Conservation (phyloP, 306 rosid genomes). For the Dalbergia oliveri region DNA sequence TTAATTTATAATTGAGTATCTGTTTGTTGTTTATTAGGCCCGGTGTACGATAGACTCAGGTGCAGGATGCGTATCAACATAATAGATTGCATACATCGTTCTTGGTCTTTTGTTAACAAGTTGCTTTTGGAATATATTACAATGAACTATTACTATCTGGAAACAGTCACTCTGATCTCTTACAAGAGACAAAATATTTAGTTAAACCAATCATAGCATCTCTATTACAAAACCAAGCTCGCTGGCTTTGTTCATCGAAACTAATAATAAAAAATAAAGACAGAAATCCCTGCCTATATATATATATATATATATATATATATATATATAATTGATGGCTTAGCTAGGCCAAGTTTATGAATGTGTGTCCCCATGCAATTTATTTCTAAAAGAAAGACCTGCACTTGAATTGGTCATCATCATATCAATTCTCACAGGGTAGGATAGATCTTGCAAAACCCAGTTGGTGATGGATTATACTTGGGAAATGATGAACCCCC, state of each 20-base stretch:
- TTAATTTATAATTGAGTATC: constrained; percentile 19
- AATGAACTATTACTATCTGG: constrained; percentile 49
- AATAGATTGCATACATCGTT: constrained; percentile 64
- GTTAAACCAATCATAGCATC: constrained; percentile 49
- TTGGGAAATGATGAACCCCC: constrained; percentile 60
- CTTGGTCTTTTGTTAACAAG: constrained; percentile 53
- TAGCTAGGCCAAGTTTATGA: constrained; percentile 29
- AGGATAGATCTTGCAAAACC: constrained; percentile 51
- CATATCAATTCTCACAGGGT: constrained; percentile 33
- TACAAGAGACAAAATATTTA: constrained; percentile 43
- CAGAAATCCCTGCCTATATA: constrained; percentile 17
- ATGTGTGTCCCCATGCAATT: constrained; percentile 33
- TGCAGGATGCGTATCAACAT: constrained; percentile 61
- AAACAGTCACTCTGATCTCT: constrained; percentile 9
- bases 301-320: not conserved
- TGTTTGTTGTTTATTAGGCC: constrained; percentile 14
- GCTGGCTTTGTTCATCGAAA: constrained; percentile 40
- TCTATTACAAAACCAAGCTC: constrained; percentile 39
- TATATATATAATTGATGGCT: not conserved
- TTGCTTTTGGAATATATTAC: constrained; percentile 51
- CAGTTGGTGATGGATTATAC: constrained; percentile 50
- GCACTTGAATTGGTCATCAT: constrained; percentile 48
- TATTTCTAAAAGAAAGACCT: constrained; percentile 49
- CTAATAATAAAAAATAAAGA: not conserved
- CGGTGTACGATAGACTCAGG: constrained; percentile 47